Base-by-base conservation (phyloP, 2,329 filamentous ascomycete species). In the Lasiodiplodia theobromae region DNA sequence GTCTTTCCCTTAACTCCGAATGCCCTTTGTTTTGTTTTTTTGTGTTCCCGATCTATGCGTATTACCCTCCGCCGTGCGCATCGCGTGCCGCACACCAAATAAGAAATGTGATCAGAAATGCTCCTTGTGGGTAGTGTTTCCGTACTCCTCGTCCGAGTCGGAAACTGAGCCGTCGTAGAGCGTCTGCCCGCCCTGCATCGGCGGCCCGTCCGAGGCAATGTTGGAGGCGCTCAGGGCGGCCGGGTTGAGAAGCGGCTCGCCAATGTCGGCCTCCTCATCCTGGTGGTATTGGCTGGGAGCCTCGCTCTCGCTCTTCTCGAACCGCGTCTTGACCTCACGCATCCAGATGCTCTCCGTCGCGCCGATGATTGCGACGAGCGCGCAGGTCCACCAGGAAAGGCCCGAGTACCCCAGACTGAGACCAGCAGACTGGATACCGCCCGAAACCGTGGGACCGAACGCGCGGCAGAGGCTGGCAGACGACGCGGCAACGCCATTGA, bases 401-500 rank as follows among this genome's bases (percentile, higher is more conserved):
- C 94, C 94, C 4, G 94, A 95, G 77, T 93, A 95, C 44, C 94
- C 94, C 7, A 90, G 86, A 72, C 89, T 86, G 44, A 96, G 86
- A 63, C 96, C 96, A 65, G 91, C 84, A 4, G 93, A 88, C 80
- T 97, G 96, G 28, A 98, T 86, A 34, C 94, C 83, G 1, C 96
- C 96, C 3, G 94, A 96, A 3, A 97, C 83, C 0, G 93, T 94
- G 2, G 96, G 96, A 0, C 95, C 95, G 70, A 97, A 91, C 0
- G 94, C 94, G 67, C 96, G 88, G 78, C 91, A 94, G 56, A 97
- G 83, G 77, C 94, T 97, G 4, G 96, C 96, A 2, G 93, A 94
- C 2, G 94, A 97, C 37, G 94, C 94, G 0, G 94, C 94, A 14
- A 94, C 91, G 21, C 96, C 96, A 74, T 98, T 98, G 79, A 99